Evolutionary conservation across 2,329 filamentous ascomycete genomes (phyloP).

Genomic region (Xylaria sp.): DNA sequence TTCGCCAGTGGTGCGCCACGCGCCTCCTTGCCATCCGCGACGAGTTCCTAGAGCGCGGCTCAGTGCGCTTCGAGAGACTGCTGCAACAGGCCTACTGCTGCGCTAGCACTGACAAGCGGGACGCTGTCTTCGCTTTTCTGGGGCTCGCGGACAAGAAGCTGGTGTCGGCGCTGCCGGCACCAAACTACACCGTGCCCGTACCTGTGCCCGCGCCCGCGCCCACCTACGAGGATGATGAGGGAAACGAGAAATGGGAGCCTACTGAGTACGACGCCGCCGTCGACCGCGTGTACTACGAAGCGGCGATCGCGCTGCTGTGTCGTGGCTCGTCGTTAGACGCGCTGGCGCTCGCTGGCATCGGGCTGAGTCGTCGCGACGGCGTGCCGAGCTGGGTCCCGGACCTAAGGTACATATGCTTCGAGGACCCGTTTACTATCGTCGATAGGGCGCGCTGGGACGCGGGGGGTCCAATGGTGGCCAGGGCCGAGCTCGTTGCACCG

Average conservation of each 20-base stretch:
- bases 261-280: not conserved
- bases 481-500: not conserved
- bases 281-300: not conserved
- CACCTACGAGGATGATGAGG: too few relatives aligned
- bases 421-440: not conserved
- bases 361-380: not conserved
- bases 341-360: not conserved
- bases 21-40: not conserved
- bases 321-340: not conserved
- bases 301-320: not conserved
- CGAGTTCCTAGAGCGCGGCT: constrained; percentile 1
- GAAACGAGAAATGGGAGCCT: too few relatives aligned
- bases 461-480: not conserved
- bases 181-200: not conserved
- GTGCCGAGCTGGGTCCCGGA: constrained; percentile 7
- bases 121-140: not conserved
- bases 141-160: constrained; percentile 1
- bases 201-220: not conserved
- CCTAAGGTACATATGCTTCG: not conserved
- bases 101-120: not conserved
- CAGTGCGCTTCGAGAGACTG: not conserved
- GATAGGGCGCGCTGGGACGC: not conserved
- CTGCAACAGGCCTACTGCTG: constrained; percentile 3
- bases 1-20: not conserved
- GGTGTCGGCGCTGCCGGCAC: not conserved